Evolutionary conservation across 1,284 basidiomycete genomes (phyloP).

Genomic region (Ganoderma sinense): DNA sequence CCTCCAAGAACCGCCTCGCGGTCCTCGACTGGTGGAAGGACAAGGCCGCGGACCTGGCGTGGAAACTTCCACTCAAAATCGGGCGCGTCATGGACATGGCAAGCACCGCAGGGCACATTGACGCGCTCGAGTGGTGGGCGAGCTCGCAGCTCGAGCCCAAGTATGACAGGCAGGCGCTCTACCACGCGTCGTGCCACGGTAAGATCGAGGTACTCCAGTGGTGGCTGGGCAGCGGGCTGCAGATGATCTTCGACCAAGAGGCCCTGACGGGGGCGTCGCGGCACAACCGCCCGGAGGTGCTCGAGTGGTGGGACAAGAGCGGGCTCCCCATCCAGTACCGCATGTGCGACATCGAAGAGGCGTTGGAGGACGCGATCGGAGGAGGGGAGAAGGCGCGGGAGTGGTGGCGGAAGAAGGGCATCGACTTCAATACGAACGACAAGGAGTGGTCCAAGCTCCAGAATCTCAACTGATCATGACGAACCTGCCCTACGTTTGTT

Average conservation of each 20-base stretch:
- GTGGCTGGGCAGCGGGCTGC: conserved; percentile 81
- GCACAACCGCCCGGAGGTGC: conserved; percentile 79
- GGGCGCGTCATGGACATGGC: conserved; percentile 85
- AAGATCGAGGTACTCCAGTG: conserved; percentile 82
- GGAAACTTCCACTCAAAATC: conserved; percentile 70
- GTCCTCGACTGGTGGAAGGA: conserved; percentile 84
- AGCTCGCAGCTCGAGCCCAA: conserved; percentile 76
- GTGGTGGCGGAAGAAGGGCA: conserved; percentile 82
- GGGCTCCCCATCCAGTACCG: conserved; percentile 81
- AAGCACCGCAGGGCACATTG: conserved; percentile 72
- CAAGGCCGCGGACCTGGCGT: conserved; percentile 28
- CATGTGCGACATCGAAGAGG: conserved; percentile 88
- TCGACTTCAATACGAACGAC: conserved; percentile 81
- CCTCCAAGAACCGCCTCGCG: conserved; percentile 72
- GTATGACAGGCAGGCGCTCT: conserved; percentile 77
- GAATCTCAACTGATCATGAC: conserved; percentile 65
- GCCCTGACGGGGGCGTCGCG: conserved; percentile 79
- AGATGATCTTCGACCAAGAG: conserved; percentile 81
- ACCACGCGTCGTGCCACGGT: conserved; percentile 80
- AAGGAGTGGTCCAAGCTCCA: conserved; percentile 86
- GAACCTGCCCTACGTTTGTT: not conserved
- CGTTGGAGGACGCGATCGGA: conserved; percentile 82
- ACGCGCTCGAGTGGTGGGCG: conserved; percentile 85
- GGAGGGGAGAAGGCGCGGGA: conserved; percentile 72
- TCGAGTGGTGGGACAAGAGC: conserved; percentile 87